Conservation (phyloP, 1,139 yeast species). For the Magnusiomyces paraingens region DNA sequence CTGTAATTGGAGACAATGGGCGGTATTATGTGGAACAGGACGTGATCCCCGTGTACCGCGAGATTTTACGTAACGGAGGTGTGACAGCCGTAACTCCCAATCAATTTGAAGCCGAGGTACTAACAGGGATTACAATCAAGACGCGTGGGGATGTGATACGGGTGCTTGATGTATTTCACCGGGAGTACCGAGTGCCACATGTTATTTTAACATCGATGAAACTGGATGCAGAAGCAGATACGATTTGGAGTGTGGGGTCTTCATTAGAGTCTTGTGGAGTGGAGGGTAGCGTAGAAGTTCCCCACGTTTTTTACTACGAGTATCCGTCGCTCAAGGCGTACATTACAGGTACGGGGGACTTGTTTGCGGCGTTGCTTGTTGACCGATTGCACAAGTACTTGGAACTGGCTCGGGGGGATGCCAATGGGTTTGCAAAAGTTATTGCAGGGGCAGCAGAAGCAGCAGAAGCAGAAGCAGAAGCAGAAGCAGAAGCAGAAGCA, state of each 20-base stretch:
- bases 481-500: not conserved
- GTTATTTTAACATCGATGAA: slow-evolving; percentile 64
- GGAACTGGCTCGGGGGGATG: slow-evolving; percentile 3
- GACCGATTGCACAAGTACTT: slow-evolving; percentile 46
- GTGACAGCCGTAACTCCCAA: slow-evolving; percentile 82
- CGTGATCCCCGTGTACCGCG: slow-evolving; percentile 59
- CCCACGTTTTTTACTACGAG: slow-evolving; percentile 36
- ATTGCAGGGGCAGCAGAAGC: not conserved
- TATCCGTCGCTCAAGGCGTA: slow-evolving; percentile 59
- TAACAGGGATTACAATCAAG: slow-evolving; percentile 49
- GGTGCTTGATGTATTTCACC: slow-evolving; percentile 48
- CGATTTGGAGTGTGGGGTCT: slow-evolving; percentile 51
- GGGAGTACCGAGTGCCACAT: slow-evolving; percentile 46
- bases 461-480: not conserved
- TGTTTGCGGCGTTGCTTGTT: slow-evolving; percentile 70
- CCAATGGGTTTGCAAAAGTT: slow-evolving; percentile 4
- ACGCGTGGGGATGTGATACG: slow-evolving; percentile 38
- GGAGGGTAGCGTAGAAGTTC: slow-evolving; percentile 15
- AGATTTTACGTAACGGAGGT: slow-evolving; percentile 43
- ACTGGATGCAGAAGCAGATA: slow-evolving; percentile 23
- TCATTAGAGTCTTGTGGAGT: slow-evolving; percentile 21
- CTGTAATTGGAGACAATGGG: slow-evolving; percentile 93
- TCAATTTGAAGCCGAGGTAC: slow-evolving; percentile 78
- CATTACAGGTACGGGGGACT: slow-evolving; percentile 91
- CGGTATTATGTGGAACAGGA: slow-evolving; percentile 66